Evolutionary conservation across 352 stramenopile genomes (phyloP).

Genomic region (Saprolegnia parasitica): DNA sequence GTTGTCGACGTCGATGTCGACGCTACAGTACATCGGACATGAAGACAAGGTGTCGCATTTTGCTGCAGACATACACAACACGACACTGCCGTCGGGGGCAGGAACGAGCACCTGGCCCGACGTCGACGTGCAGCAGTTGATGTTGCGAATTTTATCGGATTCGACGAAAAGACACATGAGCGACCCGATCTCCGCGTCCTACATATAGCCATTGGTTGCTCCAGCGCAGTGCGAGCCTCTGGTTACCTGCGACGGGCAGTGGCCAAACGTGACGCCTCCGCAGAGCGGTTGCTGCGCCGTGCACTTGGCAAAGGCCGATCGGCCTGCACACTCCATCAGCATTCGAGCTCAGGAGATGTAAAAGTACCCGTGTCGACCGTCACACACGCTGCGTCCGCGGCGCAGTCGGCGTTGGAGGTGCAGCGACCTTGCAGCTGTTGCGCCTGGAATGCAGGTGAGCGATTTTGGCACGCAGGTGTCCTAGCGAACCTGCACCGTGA

Average conservation of each 20-base stretch:
- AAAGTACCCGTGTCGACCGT: conserved; percentile 4
- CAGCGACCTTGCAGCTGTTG: background rate
- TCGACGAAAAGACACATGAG: conserved; percentile 2
- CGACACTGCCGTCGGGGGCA: background rate
- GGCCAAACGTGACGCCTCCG: conserved; percentile 11
- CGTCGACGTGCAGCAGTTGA: conserved; percentile 2
- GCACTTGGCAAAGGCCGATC: conserved; percentile 5
- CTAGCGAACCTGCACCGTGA: too few relatives aligned
- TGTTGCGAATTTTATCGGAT: conserved; percentile 12
- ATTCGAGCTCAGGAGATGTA: background rate
- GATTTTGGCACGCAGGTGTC: too few relatives aligned
- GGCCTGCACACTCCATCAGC: background rate
- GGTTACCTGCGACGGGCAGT: conserved; percentile 13
- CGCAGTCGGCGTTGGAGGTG: background rate
- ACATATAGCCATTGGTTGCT: background rate
- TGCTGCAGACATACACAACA: background rate
- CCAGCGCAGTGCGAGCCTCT: background rate
- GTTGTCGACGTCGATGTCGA: background rate
- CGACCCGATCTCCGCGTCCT: conserved; percentile 7
- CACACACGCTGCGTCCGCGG: background rate
- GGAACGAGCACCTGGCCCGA: background rate
- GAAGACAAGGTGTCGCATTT: background rate
- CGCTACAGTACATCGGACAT: background rate
- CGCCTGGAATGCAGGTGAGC: background rate
- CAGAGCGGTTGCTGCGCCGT: background rate